Evolutionary conservation across 352 stramenopile species (phyloP), one percentile per base, ranked within the genome.

Genomic region (Phytophthora podocarpi): DNA sequence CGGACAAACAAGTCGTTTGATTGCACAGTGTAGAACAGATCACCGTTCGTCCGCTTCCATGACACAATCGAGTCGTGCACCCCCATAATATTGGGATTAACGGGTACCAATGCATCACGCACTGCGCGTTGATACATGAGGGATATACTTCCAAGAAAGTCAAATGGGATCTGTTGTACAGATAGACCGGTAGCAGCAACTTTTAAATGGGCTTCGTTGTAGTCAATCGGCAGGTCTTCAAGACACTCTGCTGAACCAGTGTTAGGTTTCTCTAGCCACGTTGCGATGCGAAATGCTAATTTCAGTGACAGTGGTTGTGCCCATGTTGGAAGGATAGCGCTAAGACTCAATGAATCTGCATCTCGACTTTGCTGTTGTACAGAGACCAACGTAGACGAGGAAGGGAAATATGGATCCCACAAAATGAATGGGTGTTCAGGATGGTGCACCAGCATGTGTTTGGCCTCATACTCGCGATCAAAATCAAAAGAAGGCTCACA

Each of bases 1-100:
- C 5, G 46, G 21, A 59, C 37, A 27, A 46, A 41, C 46, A 43
- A 32, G 0, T 55, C 41, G 45, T 47, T 63, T 20, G 64, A 36
- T 26, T 70, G 50, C 0, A 59, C 16, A 0, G 56, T 62, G 53
- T 78, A 80, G 30, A 74, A 74, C 27, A 76, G 34, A 36, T 80
- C 69, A 6, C 72, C 65, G 27, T 78, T 64, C 7, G 60, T 56
- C 16, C 64, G 35, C 13, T 57, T 59, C 72, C 72, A 78, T 15
- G 53, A 32, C 20, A 70, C 42, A 30, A 64, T 64, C 15, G 40
- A 63, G 27, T 68, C 45, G 15, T 70, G 21, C 0, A 64, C 42
- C 2, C 21, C 60, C 3, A 67, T 16, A 24, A 67, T 57, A 26
- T 71, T 67, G 8, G 62, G 20, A 27, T 54, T 57, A 7, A 20